phyloP scores from a whole-genome alignment of 345 rosid species.

The Syzygium aromaticum region DNA sequence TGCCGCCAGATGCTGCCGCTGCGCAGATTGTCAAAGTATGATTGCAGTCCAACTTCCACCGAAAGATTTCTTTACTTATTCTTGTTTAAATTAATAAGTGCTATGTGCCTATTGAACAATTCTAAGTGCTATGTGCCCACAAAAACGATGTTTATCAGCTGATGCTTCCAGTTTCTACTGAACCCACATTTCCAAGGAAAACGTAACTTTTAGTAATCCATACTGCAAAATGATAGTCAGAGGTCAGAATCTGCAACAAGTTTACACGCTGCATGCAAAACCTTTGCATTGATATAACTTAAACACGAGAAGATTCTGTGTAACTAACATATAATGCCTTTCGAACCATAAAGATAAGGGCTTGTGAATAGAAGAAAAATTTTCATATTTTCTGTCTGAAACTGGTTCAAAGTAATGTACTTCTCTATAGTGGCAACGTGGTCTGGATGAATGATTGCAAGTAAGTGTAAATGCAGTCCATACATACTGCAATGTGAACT shows the following conservation, averaged over 20 bases:
- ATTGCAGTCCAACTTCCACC: background rate
- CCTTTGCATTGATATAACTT: background rate
- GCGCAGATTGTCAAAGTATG: conserved; percentile 86
- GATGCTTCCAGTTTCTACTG: background rate
- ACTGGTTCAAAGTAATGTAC: background rate
- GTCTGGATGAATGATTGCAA: background rate
- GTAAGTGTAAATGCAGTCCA: background rate
- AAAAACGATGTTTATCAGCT: background rate
- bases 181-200: background rate
- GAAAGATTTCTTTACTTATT: background rate
- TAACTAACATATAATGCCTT: background rate
- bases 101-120: background rate
- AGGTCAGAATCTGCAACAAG: background rate
- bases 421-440: background rate
- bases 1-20: conserved; percentile 87
- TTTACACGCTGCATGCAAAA: background rate
- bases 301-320: background rate
- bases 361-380: background rate
- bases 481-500: background rate
- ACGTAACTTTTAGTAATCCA: background rate
- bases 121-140: background rate
- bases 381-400: background rate
- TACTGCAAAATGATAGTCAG: background rate
- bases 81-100: background rate
- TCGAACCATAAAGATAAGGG: background rate